These are phyloP conservation scores for Agastache rugosa DNA, from an alignment of 257 asterid genomes.

Conservation along the genomic window DNA sequence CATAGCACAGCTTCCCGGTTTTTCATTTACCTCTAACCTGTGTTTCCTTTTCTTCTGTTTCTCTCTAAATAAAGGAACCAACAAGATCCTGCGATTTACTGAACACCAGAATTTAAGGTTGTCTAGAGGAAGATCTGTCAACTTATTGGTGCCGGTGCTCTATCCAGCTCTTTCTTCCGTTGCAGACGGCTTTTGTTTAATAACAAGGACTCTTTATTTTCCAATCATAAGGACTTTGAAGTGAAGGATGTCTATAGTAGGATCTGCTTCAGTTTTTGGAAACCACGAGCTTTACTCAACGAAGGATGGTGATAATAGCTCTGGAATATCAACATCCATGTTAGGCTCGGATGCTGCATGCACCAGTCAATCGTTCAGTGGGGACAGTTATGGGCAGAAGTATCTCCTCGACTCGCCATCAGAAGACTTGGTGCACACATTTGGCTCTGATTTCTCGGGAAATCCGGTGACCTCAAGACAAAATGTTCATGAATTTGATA, in stretches of 20 bases:
- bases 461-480: conserved; percentile 43
- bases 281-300: conserved; percentile 52
- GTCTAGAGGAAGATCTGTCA: conserved; percentile 26
- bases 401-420: conserved; percentile 70
- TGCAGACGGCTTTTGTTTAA: not conserved
- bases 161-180: not conserved
- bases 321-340: conserved; percentile 49
- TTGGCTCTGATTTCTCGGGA: conserved; percentile 41
- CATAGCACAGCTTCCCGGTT: not conserved
- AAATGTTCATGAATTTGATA: conserved; percentile 36
- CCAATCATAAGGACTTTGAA: conserved; percentile 11
- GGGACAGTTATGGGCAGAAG: conserved; percentile 56
- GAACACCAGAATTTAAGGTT: not conserved
- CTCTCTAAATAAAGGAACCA: conserved; percentile 29
- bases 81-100: conserved; percentile 13
- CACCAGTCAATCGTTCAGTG: conserved; percentile 61
- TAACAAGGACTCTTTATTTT: not conserved
- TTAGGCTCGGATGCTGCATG: conserved; percentile 54
- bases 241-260: conserved; percentile 70
- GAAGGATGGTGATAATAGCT: conserved; percentile 48
- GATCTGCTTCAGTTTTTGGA: conserved; percentile 57
- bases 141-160: conserved; percentile 2
- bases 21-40: not conserved
- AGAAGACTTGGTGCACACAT: conserved; percentile 46
- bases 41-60: not conserved